Evolutionary conservation across 225 moss, liverwort and hornwort genomes (phyloP).

Genomic region (Marchantia paleacea): DNA sequence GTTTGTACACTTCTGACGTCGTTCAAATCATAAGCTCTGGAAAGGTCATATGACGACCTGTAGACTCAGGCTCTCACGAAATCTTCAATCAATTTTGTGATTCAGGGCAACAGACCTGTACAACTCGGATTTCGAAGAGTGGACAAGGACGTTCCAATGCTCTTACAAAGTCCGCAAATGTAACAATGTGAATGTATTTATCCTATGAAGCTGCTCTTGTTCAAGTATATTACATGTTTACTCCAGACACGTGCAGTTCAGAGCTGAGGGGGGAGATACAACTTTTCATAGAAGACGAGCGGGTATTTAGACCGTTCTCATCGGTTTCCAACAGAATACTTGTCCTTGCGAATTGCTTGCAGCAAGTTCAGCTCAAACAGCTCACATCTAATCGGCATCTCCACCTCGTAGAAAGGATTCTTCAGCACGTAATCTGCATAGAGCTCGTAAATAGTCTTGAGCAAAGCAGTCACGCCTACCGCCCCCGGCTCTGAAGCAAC

Average conservation of each 20-base stretch:
- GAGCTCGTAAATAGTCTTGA: constrained; percentile 73
- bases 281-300: background rate
- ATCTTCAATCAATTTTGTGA: background rate
- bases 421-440: constrained; percentile 84
- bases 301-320: constrained; percentile 18
- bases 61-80: no score
- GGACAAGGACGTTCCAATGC: background rate
- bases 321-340: constrained; percentile 40
- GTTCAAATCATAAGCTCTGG: no score
- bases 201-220: background rate
- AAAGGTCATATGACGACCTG: no score
- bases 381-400: constrained; percentile 89
- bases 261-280: background rate
- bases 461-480: constrained; percentile 48
- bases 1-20: no score
- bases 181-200: background rate
- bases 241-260: background rate
- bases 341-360: constrained; percentile 69
- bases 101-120: background rate
- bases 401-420: constrained; percentile 87
- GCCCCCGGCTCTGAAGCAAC: constrained; percentile 71
- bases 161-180: background rate
- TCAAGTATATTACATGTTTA: constrained; percentile 4
- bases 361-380: constrained; percentile 71
- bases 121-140: background rate